These are phyloP conservation scores for Acacia melanoxylon DNA, from an alignment of 306 rosid genomes.

Conservation along the genomic window DNA sequence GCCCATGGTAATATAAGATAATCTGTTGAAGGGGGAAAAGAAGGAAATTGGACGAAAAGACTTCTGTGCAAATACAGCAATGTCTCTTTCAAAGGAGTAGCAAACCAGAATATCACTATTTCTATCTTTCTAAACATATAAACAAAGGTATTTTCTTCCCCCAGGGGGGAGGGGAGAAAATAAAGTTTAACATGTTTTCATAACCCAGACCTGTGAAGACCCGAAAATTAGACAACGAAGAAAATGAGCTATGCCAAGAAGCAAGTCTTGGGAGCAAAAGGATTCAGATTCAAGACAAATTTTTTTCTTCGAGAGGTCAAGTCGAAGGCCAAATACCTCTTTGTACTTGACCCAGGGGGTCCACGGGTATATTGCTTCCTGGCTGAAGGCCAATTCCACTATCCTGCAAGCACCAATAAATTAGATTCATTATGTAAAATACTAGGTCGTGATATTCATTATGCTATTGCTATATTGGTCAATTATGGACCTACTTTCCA, in stretches of 20 bases:
- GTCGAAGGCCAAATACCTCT: constrained; percentile 14
- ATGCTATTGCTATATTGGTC: constrained; percentile 6
- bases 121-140: background rate
- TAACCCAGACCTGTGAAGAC: background rate
- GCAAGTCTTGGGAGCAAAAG: background rate
- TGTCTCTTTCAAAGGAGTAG: background rate
- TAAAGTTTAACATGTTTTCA: background rate
- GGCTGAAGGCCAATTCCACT: constrained; percentile 30
- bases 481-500: constrained; percentile 22
- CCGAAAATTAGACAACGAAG: constrained; percentile 11
- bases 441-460: constrained; percentile 20
- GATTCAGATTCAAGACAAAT: constrained; percentile 39
- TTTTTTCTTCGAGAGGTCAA: constrained; percentile 30
- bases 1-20: constrained; percentile 7
- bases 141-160: background rate
- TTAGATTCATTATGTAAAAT: constrained; percentile 13
- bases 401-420: constrained; percentile 36
- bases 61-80: background rate
- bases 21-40: background rate
- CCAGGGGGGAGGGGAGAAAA: background rate
- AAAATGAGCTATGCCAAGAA: background rate
- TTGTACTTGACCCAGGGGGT: constrained; percentile 23
- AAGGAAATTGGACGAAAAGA: background rate
- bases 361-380: constrained; percentile 12
- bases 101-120: background rate